Evolutionary conservation across 208 protist species (phyloP), one percentile per base, ranked within the genome.

Genomic region (Leishmania braziliensis): DNA sequence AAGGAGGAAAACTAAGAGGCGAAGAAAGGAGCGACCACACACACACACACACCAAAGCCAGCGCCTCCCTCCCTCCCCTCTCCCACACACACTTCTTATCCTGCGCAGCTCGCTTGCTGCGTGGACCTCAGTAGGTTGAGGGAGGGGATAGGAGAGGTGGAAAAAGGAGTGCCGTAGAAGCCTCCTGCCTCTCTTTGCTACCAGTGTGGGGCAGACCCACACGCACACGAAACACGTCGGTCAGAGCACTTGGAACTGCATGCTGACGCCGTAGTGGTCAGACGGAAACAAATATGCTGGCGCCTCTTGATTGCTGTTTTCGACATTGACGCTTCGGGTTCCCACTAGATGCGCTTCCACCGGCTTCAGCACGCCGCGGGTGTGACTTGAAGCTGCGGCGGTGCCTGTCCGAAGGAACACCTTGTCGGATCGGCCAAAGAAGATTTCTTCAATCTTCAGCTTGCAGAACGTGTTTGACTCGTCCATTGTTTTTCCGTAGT

Each of bases 401-500:
- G 58, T 58, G 18, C 82, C 58, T 77, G 89, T 95, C 20, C 93
- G 87, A 71, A 95, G 33, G 81, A 97, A 97, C 43, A 98, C 78
- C 78, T 96, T 96, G 84, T 98, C 95, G 0, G 93, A 93, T 10
- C 95, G 88, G 12, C 95, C 95, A 90, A 96, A 98, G 84, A 96
- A 98, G 75, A 95, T 94, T 81, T 96, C 92, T 86, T 98, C 93
- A 72, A 98, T 95, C 75, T 97, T 98, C 23, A 98, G 87, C 83
- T 93, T 93, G 87, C 95, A 98, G 83, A 97, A 98, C 6, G 91
- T 94, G 84, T 96, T 96, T n/a, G 91, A 93, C 78, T 96, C 95
- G 77, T 98, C 93, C 92, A 98, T 98, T 5, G 95, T 98, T 74
- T 95, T 96, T 50, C 93, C 95, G 36, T 90, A 82, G 71, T 95